Base-by-base conservation (phyloP, 208 protist species). In the Crithidia acanthocephali region DNA sequence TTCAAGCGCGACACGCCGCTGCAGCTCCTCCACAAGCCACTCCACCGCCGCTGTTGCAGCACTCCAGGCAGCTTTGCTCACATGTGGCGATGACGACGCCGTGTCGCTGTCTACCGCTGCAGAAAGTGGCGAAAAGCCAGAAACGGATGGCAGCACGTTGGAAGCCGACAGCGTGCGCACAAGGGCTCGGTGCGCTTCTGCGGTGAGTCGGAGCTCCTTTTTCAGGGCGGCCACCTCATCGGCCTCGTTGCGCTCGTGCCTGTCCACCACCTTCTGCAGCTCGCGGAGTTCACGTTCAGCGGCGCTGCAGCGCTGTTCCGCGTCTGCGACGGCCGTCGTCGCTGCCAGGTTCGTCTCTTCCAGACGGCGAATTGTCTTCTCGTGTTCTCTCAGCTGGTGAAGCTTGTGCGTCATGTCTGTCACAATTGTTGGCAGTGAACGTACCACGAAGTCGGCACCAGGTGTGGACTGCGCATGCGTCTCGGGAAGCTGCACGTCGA, bases 241-340 rank as follows among this genome's bases (percentile, higher is more conserved):
- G 13, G 40, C 33, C 27, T 61, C 52, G 16, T 52, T 9, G 2
- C 11, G 65, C 28, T 70, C 53, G 13, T 53, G 10, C 35, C 15
- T 42, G 2, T 35, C 23, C 13, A 58, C 27, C 0, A 33, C 28
- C 8, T 25, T 25, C 30, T 35, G 20, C n/a, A 65, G 44, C 11
- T 25, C 13, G 2, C 20, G 20, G 22, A 33, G 2, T 10, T 48
- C 18, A 1, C 22, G 2, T 11, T 64, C 45, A 10, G 57, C 44
- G 15, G 45, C 30, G 32, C 16, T 32, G 57, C 67, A 58, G 20
- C 35, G 57, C 35, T 47, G n/a, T 57, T 56, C 45, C 44, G 62
- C 27, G 30, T 45, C 67, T n/a, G 25, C 58, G 10, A 47, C 22
- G 16, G 45, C 2, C n/a, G 32, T 18, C 20, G 44, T 13, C 2